Evolutionary conservation across 1,139 yeast species (phyloP).

Genomic region (Martiniozyma asiatica): DNA sequence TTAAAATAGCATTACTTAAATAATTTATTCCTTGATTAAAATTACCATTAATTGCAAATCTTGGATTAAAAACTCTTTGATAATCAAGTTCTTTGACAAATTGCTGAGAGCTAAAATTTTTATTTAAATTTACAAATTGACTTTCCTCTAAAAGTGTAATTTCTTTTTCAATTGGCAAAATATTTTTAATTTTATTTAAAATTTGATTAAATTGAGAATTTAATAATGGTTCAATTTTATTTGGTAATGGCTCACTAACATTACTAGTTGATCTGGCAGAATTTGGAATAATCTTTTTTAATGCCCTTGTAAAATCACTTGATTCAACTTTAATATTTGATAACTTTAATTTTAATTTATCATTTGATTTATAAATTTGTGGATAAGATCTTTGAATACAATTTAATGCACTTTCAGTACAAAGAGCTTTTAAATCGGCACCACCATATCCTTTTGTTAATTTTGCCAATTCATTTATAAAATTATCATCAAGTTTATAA

Average conservation of each 20-base stretch:
- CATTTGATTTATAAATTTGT: conserved; percentile 72
- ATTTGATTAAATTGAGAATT: conserved; percentile 36
- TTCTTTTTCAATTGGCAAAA: conserved; percentile 56
- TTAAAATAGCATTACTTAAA: conserved; percentile 69
- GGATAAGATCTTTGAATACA: conserved; percentile 82
- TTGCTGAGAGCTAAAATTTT: conserved; percentile 52
- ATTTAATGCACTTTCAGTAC: conserved; percentile 87
- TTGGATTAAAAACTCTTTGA: conserved; percentile 72
- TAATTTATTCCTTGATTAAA: conserved; percentile 88
- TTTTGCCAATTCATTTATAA: conserved; percentile 57
- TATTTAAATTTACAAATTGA: conserved; percentile 50
- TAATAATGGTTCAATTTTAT: conserved; percentile 53
- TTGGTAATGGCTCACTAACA: conserved; percentile 71
- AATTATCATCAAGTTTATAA: conserved; percentile 25
- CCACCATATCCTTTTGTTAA: conserved; percentile 97
- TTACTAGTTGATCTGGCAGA: conserved; percentile 71
- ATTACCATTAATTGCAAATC: conserved; percentile 60
- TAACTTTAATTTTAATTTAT: conserved; percentile 67
- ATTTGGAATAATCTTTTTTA: conserved; percentile 84
- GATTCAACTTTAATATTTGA: conserved; percentile 64
- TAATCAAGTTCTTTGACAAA: conserved; percentile 44
- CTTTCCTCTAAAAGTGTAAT: conserved; percentile 60
- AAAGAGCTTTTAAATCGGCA: conserved; percentile 87
- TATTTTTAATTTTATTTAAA: conserved; percentile 35
- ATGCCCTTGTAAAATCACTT: conserved; percentile 75